Conservation (phyloP, 2,329 filamentous ascomycete species). For the Ampelomyces quisqualis region DNA sequence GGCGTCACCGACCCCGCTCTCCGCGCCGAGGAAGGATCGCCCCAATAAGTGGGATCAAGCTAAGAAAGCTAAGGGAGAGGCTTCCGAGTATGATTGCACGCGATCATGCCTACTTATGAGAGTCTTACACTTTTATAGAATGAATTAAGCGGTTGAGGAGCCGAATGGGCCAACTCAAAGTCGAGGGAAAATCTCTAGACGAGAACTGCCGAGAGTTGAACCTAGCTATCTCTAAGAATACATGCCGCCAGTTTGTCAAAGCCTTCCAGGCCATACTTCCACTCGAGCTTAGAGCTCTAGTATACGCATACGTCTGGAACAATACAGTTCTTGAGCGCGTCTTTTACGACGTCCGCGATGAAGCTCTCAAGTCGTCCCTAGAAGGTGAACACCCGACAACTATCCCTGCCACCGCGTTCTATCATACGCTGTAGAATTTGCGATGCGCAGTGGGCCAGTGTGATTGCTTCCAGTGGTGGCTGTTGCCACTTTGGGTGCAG, state of each 20-base stretch:
- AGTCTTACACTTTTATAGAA: too few relatives aligned
- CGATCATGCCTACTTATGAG: too few relatives aligned
- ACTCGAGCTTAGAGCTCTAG: not conserved
- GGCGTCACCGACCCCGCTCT: too few relatives aligned
- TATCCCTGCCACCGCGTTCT: too few relatives aligned
- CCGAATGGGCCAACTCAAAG: not conserved
- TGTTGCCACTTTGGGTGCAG: not conserved
- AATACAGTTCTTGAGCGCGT: not conserved
- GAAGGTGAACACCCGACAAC: too few relatives aligned
- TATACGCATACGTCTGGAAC: not conserved
- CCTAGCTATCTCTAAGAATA: not conserved
- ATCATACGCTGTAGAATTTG: too few relatives aligned
- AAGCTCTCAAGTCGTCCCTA: not conserved
- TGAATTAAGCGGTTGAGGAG: not conserved
- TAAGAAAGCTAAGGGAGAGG: too few relatives aligned
- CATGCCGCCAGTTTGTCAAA: not conserved
- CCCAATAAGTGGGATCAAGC: too few relatives aligned
- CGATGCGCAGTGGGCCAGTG: too few relatives aligned
- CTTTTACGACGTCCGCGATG: not conserved
- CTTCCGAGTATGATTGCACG: too few relatives aligned
- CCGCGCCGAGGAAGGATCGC: too few relatives aligned
- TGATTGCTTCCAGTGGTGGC: too few relatives aligned
- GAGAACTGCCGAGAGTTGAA: not conserved
- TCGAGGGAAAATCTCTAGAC: not conserved
- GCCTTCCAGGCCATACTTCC: not conserved